Conservation (phyloP, 768 basidiomycete species). For the Crassisporium funariophilum region DNA sequence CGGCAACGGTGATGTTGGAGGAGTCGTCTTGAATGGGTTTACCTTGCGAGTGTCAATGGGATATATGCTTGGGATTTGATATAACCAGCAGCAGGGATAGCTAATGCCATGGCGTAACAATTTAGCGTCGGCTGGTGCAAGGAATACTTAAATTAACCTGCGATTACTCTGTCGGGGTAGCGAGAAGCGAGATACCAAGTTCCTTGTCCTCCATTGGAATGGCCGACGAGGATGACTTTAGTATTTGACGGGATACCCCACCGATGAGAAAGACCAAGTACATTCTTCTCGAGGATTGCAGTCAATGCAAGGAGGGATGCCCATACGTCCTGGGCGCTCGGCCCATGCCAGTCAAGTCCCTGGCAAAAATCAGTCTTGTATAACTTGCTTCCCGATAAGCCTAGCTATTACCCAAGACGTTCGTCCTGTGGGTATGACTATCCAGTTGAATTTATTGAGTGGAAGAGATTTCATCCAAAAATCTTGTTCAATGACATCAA, state of each 20-base stretch:
- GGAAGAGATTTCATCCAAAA: conserved; percentile 71
- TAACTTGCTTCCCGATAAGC: not conserved
- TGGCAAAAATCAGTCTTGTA: conserved; percentile 25
- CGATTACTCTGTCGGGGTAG: conserved; percentile 75
- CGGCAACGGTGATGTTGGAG: not conserved
- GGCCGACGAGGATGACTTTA: conserved; percentile 73
- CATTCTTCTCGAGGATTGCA: conserved; percentile 40
- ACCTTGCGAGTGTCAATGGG: conserved; percentile 68
- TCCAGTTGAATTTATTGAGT: conserved; percentile 64
- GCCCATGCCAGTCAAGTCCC: conserved; percentile 95
- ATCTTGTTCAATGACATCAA: conserved; percentile 55
- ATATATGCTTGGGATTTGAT: conserved; percentile 89
- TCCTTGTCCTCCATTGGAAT: conserved; percentile 94
- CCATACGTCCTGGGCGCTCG: conserved; percentile 74
- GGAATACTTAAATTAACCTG: conserved; percentile 39
- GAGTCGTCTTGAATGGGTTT: conserved; percentile 2
- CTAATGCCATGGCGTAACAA: conserved; percentile 32
- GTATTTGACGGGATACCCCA: conserved; percentile 26
- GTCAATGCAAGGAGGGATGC: conserved; percentile 57
- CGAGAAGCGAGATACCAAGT: conserved; percentile 78
- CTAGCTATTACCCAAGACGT: conserved; percentile 69
- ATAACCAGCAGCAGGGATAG: conserved; percentile 79
- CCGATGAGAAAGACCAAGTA: conserved; percentile 34
- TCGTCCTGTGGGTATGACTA: conserved; percentile 78
- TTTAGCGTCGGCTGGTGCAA: not conserved